Percentiles rank a stretch among this genome's conserved stretches.
Evolutionary conservation across 2,329 filamentous ascomycete species (phyloP).

Genomic region (Aspergillus pseudotamarii): DNA sequence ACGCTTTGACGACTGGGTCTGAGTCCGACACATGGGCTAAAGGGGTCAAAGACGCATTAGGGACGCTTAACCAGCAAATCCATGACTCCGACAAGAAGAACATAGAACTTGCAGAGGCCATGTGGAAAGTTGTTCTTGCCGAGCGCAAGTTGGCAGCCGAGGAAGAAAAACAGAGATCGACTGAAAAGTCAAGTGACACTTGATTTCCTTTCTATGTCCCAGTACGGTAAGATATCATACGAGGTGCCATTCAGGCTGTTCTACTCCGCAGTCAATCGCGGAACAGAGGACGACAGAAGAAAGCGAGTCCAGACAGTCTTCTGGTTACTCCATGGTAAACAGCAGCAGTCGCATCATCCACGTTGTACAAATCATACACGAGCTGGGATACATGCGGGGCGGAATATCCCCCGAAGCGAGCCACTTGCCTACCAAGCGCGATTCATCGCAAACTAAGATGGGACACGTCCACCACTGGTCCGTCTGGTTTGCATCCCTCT

Average conservation of each 20-base stretch:
- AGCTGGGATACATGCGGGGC: not conserved
- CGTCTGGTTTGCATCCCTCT: not conserved
- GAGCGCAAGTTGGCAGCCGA: slow-evolving; percentile 40
- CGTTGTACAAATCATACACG: not conserved
- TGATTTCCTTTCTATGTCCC: not conserved
- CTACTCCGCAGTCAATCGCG: not conserved
- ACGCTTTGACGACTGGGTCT: slow-evolving; percentile 31
- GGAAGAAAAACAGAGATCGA: slow-evolving; percentile 25
- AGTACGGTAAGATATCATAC: not conserved
- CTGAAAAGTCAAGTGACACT: slow-evolving; percentile 7
- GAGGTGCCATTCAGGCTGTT: not conserved
- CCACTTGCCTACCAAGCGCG: not conserved
- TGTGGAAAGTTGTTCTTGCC: slow-evolving; percentile 46
- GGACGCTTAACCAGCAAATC: slow-evolving; percentile 29
- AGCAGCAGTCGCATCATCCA: not conserved
- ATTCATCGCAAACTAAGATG: not conserved
- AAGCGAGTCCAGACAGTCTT: not conserved
- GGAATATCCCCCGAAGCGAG: not conserved
- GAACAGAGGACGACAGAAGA: not conserved
- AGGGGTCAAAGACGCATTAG: slow-evolving; percentile 22
- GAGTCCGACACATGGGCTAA: slow-evolving; percentile 29
- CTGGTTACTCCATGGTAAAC: not conserved
- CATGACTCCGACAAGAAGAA: slow-evolving; percentile 30
- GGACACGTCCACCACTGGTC: not conserved
- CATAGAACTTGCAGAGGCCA: slow-evolving; percentile 31